Evolutionary conservation across 1,284 basidiomycete genomes (phyloP), one percentile per base, ranked within the genome.

Genomic region (Ustilago nuda): DNA sequence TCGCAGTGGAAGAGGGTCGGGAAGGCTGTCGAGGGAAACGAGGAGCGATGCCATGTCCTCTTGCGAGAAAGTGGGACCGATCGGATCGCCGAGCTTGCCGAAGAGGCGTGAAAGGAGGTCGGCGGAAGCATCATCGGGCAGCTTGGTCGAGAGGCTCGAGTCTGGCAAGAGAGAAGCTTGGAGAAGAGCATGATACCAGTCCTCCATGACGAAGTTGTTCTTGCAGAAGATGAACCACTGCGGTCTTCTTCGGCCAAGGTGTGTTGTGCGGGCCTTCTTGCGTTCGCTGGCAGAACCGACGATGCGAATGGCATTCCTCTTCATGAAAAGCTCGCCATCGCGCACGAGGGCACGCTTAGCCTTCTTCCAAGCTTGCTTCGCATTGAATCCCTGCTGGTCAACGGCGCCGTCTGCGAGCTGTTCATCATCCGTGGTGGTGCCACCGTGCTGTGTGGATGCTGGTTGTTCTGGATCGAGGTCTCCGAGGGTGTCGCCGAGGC

Each of bases 1-100:
- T 17, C 95, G 92, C 89, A 95, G 93, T 1, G 94, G 94, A 66
- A 98, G 95, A 55, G 95, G 92, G 84, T 98, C 96, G 3, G 95
- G 93, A 81, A 94, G 92, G 73, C 92, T 91, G 87, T 98, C 95
- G 69, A 99, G 89, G 2, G 91, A 93, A 13, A 91, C 88, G 56
- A 98, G 91, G 39, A 99, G 89, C 73, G 90, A 88, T 54, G 90
- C 89, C 94, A 98, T 97, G 86, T 97, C 94, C 6, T 88, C 87
- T 3, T 90, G 88, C 58, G 89, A 88, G 87, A 95, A 98, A 35
- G 96, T 89, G 2, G 79, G 72, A 30, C 89, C 86, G 58, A 86
- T 83, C 91, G 88, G 4, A 52, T 80, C 75, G 35, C 54, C 62
- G 46, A 62, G 39, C 41, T 61, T 70, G 55, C 46, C 61, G n/a